These are phyloP conservation scores for Epichloe bromicola DNA, from an alignment of 2,329 filamentous ascomycete species.

Conservation along the genomic window DNA sequence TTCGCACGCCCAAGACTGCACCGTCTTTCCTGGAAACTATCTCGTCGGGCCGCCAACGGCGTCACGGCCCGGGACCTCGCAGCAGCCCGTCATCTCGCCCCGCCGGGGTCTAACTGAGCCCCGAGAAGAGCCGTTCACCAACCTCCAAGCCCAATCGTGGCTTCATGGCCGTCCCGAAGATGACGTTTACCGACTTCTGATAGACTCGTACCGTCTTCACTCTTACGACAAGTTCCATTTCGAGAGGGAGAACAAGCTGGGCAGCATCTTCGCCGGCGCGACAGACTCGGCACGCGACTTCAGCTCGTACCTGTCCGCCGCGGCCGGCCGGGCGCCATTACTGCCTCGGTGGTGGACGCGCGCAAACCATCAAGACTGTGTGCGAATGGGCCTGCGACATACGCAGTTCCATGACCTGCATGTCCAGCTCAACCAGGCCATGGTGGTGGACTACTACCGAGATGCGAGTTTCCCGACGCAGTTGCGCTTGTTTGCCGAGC, in stretches of 20 bases:
- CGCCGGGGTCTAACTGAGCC: slow-evolving; percentile 10
- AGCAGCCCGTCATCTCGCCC: slow-evolving; percentile 1
- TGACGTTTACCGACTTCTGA: slow-evolving; percentile 28
- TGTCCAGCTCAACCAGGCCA: slow-evolving; percentile 13
- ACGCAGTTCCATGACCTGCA: slow-evolving; percentile 15
- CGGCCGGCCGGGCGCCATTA: slow-evolving; percentile 9
- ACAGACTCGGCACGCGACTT: slow-evolving; percentile 16
- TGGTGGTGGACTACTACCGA: slow-evolving; percentile 23
- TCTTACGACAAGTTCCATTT: slow-evolving; percentile 18
- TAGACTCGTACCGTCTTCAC: slow-evolving; percentile 30
- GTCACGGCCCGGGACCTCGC: background rate
- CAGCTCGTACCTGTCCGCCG: slow-evolving; percentile 16
- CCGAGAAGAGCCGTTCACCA: slow-evolving; percentile 19
- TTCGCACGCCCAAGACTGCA: slow-evolving; percentile 2
- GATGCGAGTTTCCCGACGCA: slow-evolving; percentile 26
- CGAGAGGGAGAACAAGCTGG: slow-evolving; percentile 6
- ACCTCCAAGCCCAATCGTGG: slow-evolving; percentile 20
- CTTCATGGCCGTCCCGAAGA: slow-evolving; percentile 23
- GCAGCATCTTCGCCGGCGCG: slow-evolving; percentile 11
- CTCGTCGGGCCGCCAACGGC: background rate
- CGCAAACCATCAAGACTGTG: slow-evolving; percentile 20
- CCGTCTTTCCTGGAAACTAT: slow-evolving; percentile 1
- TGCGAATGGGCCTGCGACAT: slow-evolving; percentile 12
- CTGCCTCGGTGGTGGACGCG: slow-evolving; percentile 27
- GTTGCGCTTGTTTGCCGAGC: slow-evolving; percentile 28